Conservation (phyloP, 106 monocot species). For the Platanthera guangdongensis region DNA sequence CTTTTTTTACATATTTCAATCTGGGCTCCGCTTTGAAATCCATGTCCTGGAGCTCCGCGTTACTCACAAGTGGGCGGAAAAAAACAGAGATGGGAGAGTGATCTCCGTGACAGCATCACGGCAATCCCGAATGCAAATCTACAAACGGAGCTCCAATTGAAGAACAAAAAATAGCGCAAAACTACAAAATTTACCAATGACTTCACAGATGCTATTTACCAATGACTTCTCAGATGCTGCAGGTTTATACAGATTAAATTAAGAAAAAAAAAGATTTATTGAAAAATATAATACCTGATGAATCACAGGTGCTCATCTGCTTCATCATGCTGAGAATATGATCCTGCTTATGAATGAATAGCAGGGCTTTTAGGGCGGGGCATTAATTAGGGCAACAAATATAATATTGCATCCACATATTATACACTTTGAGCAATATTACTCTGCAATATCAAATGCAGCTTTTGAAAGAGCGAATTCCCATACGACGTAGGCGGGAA, state of each 20-base stretch:
- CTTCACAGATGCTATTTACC: conserved; percentile 37
- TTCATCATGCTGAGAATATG: conserved; percentile 2
- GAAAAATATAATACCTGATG: conserved; percentile 1
- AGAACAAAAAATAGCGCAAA: too few species aligned
- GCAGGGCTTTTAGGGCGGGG: background rate
- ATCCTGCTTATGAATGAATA: conserved; percentile 6
- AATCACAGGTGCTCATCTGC: background rate
- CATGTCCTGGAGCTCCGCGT: too few species aligned
- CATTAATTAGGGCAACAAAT: background rate
- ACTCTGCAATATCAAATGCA: conserved; percentile 34
- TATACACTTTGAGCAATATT: conserved; percentile 51
- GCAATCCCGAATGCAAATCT: too few species aligned
- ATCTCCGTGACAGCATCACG: too few species aligned
- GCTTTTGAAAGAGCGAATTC: conserved; percentile 16
- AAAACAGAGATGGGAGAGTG: too few species aligned
- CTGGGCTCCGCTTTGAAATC: too few species aligned
- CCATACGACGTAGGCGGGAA: conserved; percentile 8
- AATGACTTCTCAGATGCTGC: too few species aligned
- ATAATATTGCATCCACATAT: background rate
- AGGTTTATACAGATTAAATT: background rate
- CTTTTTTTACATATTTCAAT: too few species aligned
- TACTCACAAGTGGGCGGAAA: too few species aligned
- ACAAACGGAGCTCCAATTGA: too few species aligned
- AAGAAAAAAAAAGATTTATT: too few species aligned
- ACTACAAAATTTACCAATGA: conserved; percentile 4